Percentiles rank a stretch among this genome's conserved stretches.
These are phyloP conservation scores for Ananas comosus DNA, from an alignment of 176 grass and related monocot species.

Conservation along the genomic window DNA sequence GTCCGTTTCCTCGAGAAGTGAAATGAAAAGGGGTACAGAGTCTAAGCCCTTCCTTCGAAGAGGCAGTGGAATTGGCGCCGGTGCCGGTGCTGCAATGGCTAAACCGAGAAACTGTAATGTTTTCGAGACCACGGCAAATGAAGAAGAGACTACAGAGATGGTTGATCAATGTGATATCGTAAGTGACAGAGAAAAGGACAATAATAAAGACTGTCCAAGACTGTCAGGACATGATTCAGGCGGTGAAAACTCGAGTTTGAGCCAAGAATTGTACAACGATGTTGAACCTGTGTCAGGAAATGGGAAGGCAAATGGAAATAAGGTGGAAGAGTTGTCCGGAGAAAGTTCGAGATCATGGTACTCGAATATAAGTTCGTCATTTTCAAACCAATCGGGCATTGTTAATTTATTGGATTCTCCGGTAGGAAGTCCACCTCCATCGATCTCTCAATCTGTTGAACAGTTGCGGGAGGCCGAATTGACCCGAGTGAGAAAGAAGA, in stretches of 20 bases:
- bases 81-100: too few relatives aligned
- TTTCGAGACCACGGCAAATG: too few relatives aligned
- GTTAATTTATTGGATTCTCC: slow-evolving; percentile 28
- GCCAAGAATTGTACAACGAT: slow-evolving; percentile 1
- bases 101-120: too few relatives aligned
- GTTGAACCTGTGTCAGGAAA: not conserved
- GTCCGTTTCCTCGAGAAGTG: too few relatives aligned
- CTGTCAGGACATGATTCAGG: slow-evolving; percentile 9
- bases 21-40: too few relatives aligned
- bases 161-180: not conserved
- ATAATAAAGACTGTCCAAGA: slow-evolving; percentile 17
- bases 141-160: too few relatives aligned
- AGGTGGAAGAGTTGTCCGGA: slow-evolving; percentile 13
- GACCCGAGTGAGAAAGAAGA: slow-evolving; percentile 30
- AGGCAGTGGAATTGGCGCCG: too few relatives aligned
- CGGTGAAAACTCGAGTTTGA: not conserved
- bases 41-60: too few relatives aligned
- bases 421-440: slow-evolving; percentile 24
- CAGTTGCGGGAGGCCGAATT: slow-evolving; percentile 26
- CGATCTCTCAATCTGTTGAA: slow-evolving; percentile 27
- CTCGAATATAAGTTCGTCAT: slow-evolving; percentile 51
- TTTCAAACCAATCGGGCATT: slow-evolving; percentile 45
- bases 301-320: not conserved
- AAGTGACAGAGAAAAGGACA: slow-evolving; percentile 19
- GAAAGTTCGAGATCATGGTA: slow-evolving; percentile 55